Percentiles rank a stretch among this genome's conserved stretches.
Conservation (phyloP, 805 yeast genomes). For the Kluyveromyces aestuarii region DNA sequence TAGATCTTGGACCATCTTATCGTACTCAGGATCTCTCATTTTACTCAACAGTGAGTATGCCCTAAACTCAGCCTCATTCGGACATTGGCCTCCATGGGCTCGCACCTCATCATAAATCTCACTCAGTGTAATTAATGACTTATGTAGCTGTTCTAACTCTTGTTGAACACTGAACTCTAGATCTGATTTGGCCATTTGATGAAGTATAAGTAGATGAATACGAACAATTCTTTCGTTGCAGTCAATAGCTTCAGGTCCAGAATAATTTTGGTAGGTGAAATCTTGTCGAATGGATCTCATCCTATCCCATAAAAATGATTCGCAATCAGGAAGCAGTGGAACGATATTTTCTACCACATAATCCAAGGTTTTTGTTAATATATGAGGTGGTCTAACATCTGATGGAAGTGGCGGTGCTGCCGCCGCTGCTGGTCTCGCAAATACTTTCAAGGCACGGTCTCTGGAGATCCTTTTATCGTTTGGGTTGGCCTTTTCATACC, state of each 20-base stretch:
- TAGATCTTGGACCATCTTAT: constrained; percentile 58
- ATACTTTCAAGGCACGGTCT: constrained; percentile 72
- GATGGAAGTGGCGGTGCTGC: constrained; percentile 97
- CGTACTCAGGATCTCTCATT: constrained; percentile 76
- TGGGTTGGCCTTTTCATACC: constrained; percentile 58
- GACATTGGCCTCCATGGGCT: constrained; percentile 55
- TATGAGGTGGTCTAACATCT: constrained; percentile 88
- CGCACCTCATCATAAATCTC: constrained; percentile 82
- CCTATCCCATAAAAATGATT: constrained; percentile 93
- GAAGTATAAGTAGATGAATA: constrained; percentile 73
- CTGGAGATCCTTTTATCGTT: constrained; percentile 48
- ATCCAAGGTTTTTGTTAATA: constrained; percentile 56
- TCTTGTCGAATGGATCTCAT: constrained; percentile 95
- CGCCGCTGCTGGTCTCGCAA: constrained; percentile 95
- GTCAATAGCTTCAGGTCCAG: constrained; percentile 87
- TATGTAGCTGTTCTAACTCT: constrained; percentile 88
- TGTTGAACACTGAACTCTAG: constrained; percentile 86
- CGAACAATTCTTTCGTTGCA: constrained; percentile 90
- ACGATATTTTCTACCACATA: constrained; percentile 60
- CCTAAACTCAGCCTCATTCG: constrained; percentile 89
- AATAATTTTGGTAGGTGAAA: constrained; percentile 88
- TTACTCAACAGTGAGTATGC: constrained; percentile 79
- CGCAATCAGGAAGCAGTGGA: constrained; percentile 68
- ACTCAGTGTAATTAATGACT: constrained; percentile 77
- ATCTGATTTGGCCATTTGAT: constrained; percentile 69